Evolutionary conservation across 169 alveolate genomes (phyloP), one percentile per base, ranked within the genome.

Genomic region (Theileria parva): DNA sequence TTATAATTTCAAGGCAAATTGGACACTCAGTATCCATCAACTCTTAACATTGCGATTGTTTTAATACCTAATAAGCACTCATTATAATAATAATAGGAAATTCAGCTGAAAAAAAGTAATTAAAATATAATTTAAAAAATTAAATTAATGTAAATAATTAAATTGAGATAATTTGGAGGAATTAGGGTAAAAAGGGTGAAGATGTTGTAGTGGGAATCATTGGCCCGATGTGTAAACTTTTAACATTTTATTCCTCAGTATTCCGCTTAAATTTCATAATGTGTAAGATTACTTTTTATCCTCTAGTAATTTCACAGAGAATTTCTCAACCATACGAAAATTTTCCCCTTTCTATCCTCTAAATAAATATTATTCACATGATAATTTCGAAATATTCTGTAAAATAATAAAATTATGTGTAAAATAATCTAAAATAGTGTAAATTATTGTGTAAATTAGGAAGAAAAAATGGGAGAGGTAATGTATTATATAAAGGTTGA

Each of bases 401-500:
- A 32, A 32, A 32, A 32, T 32, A 2, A 32, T 32, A 32, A 32
- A 32, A 32, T 32, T 32, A 32, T 32, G 8, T 32, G 37, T 32
- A 32, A 32, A 32, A 2, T 32, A 32, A 5, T 32, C 8, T 32
- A 44, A 44, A 44, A 44, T 44, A 44, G 53, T 44, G 53, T 4
- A 44, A 44, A 11, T 11, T 44, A 44, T n/a, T n/a, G n/a, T n/a
- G n/a, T n/a, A n/a, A n/a, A 57, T 70, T 12, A 57, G 28, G 57
- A 1, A 72, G 74, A 48, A 71, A 80, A 34, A 27, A 83, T 83
- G 89, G 86, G 75, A 67, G 27, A 70, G 48, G 79, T 74, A 61
- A 85, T 81, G 78, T 93, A 93, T 78, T 88, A 79, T 44, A 90
- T 93, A 53, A 92, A 93, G 87, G 95, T 93, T 50, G 96, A 93